phyloP scores from a whole-genome alignment of 306 rosid genomes.

The Crataegus laevigata region DNA sequence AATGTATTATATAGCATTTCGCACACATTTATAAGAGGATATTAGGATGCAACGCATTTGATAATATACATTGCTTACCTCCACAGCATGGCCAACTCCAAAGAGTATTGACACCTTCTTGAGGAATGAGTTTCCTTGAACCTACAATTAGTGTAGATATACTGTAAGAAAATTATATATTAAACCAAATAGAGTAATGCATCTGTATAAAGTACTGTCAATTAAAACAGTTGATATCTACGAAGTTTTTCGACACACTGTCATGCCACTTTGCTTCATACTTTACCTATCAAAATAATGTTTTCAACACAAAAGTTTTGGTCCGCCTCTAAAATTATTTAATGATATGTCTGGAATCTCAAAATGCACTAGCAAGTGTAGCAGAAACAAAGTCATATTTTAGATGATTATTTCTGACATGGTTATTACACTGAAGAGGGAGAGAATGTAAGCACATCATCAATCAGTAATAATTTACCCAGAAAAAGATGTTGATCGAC shows the following conservation, averaged over 20 bases:
- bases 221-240: not conserved
- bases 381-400: not conserved
- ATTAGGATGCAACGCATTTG: not conserved
- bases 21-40: not conserved
- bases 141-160: slow-evolving; percentile 42
- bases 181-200: not conserved
- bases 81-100: slow-evolving; percentile 76
- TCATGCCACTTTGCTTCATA: not conserved
- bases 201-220: not conserved
- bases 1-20: not conserved
- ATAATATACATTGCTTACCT: slow-evolving; percentile 42
- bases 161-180: not conserved
- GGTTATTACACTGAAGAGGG: not conserved
- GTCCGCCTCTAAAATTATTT: not conserved
- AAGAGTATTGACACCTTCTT: slow-evolving; percentile 75
- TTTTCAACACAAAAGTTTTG: not conserved
- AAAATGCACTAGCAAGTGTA: not conserved
- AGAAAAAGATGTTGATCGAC: not conserved
- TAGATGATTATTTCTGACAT: not conserved
- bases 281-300: not conserved
- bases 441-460: not conserved
- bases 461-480: not conserved
- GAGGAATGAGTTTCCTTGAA: slow-evolving; percentile 94
- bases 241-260: not conserved
- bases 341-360: not conserved